Base-by-base conservation (phyloP, 345 rosid species). In the Bruguiera parviflora region DNA sequence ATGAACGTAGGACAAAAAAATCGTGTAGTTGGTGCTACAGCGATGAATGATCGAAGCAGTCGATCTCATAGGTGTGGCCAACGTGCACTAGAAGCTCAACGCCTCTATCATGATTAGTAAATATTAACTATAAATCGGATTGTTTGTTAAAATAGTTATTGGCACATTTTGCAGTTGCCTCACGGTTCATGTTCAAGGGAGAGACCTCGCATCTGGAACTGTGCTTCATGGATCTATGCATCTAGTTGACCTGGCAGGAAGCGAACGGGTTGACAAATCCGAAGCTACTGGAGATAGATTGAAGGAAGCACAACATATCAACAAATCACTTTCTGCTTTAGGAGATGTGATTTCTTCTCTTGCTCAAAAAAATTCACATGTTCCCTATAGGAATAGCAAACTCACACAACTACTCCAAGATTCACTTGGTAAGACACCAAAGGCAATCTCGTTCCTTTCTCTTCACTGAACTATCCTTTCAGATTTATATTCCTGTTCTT, bases 371-470 rank as follows among this genome's bases (percentile, higher is more conserved):
- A 53, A 56, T 31, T 21, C 73, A 28, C 80, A 77, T 60, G 77
- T 77, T 64, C 80, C 80, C 39, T 77, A 72, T 60, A 65, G 80
- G 64, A 77, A 77, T 63, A 77, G 80, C 32, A 77, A 77, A 60
- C 80, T 77, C 63, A 77, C 80, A 22, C 80, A 77, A n/a, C 73
- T 77, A 22, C 77, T 77, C 32, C 80, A 77, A 69, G 80, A 77
- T 53, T 72, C 80, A 64, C 77, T 77, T 6, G 77, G 80, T 77
- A 77, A 59, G 53, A 58, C 63, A 11, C 67, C 33, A 51, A 58
- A 52, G 18, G 3, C 39, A 58, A 27, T 35, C 13, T 25, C 1
- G 59, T 28, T 28, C 43, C 31, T 43, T 59, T 39, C 60, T 33
- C 39, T 56, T 56, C 18, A 5, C 16, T 56, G 59, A 5, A 56